Evolutionary conservation across 1,284 basidiomycete genomes (phyloP), one percentile per base, ranked within the genome.

Genomic region (Ceratobasidium sp.): DNA sequence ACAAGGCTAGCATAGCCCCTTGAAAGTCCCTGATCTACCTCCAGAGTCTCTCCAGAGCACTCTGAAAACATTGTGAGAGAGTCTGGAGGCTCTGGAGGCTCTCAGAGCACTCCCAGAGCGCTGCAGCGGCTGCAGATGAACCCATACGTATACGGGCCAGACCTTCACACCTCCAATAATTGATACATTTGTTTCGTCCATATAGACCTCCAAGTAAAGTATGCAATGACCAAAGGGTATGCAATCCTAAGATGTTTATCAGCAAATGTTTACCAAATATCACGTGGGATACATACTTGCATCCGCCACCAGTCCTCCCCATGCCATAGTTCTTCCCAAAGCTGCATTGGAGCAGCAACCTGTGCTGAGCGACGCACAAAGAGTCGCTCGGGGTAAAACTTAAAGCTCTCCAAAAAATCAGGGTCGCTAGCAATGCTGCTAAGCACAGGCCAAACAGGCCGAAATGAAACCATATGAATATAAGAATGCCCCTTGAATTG

Each of bases 121-220:
- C n/a, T n/a, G n/a, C n/a, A n/a, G n/a, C n/a, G n/a, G n/a, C n/a
- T n/a, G n/a, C n/a, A n/a, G n/a, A n/a, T n/a, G n/a, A 22, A 59
- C 17, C 56, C 56, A 59, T 36, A 59, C 1, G 33, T 59, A 59
- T 11, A 59, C 36, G 3, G 56, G 56, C 56, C 56, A 59, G 17
- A 59, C 56, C 31, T 59, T 59, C 14, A 59, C 56, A 5, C 56
- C 56, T 1, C 56, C 56, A n/a, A 59, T 59, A 15, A 22, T 59
- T 1, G 56, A 59, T 4, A 59, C 33, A n/a, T 59, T 59, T 1
- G 56, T 59, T n/a, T 59, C 56, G 33, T 59, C 56, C 8, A 59
- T 59, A 19, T 59, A 59, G 1, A 59, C 22, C 8, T 36, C 56
- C 17, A 59, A 36, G 24, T 59, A 59, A 6, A 59, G 6, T 17